Evolutionary conservation across 768 basidiomycete species (phyloP).

Genomic region (Rubroboletus pulcherrimus): DNA sequence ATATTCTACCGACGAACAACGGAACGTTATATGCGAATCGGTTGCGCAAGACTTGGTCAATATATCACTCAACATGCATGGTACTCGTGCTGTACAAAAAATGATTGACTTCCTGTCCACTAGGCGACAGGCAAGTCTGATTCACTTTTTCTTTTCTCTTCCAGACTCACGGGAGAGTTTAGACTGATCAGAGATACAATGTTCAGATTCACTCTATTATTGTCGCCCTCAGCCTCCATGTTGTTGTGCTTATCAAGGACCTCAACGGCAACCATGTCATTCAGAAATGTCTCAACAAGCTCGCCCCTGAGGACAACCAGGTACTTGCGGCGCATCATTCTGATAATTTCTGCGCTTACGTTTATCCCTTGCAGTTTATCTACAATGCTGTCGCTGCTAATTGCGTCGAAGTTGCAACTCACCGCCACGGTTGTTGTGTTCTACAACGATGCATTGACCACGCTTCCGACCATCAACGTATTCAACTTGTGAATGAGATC

Average conservation of each 20-base stretch:
- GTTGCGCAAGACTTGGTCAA: conserved; percentile 96
- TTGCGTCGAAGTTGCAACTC: conserved; percentile 97
- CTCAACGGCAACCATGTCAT: conserved; percentile 97
- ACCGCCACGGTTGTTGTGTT: conserved; percentile 98
- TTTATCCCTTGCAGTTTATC: conserved; percentile 64
- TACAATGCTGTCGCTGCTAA: conserved; percentile 99
- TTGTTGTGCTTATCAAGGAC: conserved; percentile 99
- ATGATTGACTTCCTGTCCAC: conserved; percentile 99
- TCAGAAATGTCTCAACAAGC: conserved; percentile 98
- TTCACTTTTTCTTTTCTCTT: conserved; percentile 35
- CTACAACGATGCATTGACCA: conserved; percentile 98
- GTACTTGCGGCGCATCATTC: conserved; percentile 34
- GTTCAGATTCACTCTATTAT: conserved; percentile 96
- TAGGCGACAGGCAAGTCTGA: conserved; percentile 75
- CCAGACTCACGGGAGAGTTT: conserved; percentile 51
- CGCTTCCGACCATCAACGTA: conserved; percentile 90
- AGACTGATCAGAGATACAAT: conserved; percentile 82
- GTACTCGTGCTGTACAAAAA: conserved; percentile 98
- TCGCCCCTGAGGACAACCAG: conserved; percentile 98
- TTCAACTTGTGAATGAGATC: conserved; percentile 98
- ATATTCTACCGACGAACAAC: conserved; percentile 95
- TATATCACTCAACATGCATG: conserved; percentile 99
- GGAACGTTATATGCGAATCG: conserved; percentile 94
- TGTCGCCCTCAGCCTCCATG: conserved; percentile 92
- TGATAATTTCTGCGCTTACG: background rate